Evolutionary conservation across 176 grass and related monocot species (phyloP), one percentile per base, ranked within the genome.

Genomic region (Chloris gayana): DNA sequence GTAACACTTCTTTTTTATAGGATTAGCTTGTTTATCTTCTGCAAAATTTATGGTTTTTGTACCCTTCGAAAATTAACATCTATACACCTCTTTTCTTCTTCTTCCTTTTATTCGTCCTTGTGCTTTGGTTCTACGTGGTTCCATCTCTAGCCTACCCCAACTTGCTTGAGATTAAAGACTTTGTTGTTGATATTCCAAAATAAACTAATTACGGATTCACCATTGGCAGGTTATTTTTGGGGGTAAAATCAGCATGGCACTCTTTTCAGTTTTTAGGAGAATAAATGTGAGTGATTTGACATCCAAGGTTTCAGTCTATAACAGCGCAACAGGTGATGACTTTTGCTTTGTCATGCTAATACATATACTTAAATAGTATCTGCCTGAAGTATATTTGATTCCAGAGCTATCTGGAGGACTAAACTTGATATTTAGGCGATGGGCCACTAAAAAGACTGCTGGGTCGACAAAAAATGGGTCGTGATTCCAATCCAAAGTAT

Each of bases 391-490:
- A 10, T 33, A 58, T 51, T 66, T 86, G n/a, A 64, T 85, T 83
- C 47, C 82, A 92, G 91, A 97, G 65, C 80, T 77, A 50, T 92
- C 85, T 82, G 91, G 89, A 47, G 91, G 82, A 38, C 66, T 97
- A 41, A 82, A 66, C 78, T 78, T 94, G 82, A 31, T 97, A 18
- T 90, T 94, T 56, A 92, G 81, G 78, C 87, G 91, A 32, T 97
- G 94, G 94, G 91, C 94, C 72, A 92, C 94, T 14, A 97, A 97
- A 76, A 97, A 94, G 83, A 67, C 73, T 54, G 91, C 87, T 30
- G 91, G 89, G 42, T 97, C 91, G 9, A 92, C 89, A 37, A 94
- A 94, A 90, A 94, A 97, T 85, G 89, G 89, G 94, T 0, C 89
- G 89, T 0, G 91, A 97, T 18, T 97, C 91, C 29, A 94, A 94